Evolutionary conservation across 495 filamentous ascomycete genomes (phyloP), one percentile per base, ranked within the genome.

Genomic region (Usnea hakonensis): DNA sequence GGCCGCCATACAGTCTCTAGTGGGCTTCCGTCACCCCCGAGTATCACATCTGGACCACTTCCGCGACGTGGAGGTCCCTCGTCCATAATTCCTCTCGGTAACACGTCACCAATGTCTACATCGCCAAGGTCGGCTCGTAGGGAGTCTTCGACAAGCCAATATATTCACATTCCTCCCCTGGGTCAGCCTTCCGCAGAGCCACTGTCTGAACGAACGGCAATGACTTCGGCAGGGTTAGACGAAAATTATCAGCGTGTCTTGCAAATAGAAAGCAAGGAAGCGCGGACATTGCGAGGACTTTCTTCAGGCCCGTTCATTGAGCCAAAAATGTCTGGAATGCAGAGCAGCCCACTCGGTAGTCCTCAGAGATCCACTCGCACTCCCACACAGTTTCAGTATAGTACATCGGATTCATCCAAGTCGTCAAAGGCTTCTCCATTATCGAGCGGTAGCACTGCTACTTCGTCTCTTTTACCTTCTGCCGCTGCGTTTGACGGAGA

Each of bases 1-100:
- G 61, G 55, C 30, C 55, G 38, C 33, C 17, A 59, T 48, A 40
- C 64, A 53, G 41, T 36, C 17, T n/a, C 60, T 9, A 58, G 61
- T 30, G 52, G 55, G 28, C 57, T 60, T 50, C 61, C 65, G 21
- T 61, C 57, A 38, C 65, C 52, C 23, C 32, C 61, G 23, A 60
- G 61, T 40, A 41, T 55, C 26, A 43, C 57, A 11, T 60, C 65
- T 1, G 55, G 30, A 43, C 30, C 58, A 35, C 21, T 41, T 44
- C 37, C 43, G 37, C 54, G 26, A 44, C 62, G 32, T 11, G 9
- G 11, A 41, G 43, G 61, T 36, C 9, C 55, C 19, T 40, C 64
- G 8, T 57, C 61, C 23, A 64, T 43, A 30, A 21, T 57, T 41
- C 37, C 56, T 19, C 50, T 50, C 32, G 35, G 60, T 11, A 64